Evolutionary conservation across 208 protist genomes (phyloP).

Genomic region (Trypanosoma theileri): DNA sequence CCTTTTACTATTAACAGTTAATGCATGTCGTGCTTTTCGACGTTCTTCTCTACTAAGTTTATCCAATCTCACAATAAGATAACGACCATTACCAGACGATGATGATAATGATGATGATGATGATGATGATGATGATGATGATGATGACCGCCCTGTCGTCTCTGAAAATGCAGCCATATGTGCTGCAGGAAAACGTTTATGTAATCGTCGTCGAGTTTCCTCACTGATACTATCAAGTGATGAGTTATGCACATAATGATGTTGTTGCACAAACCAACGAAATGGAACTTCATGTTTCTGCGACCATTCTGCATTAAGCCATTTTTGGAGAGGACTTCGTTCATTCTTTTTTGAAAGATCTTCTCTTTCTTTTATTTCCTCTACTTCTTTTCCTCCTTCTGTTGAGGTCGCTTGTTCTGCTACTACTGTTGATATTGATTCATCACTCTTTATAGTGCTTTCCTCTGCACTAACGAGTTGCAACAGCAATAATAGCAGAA

Average conservation of each 20-base stretch:
- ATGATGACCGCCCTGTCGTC: background rate
- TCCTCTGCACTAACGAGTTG: no score
- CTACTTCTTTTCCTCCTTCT: background rate
- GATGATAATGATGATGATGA: background rate
- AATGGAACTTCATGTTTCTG: slow-evolving; percentile 21
- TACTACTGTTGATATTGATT: no score
- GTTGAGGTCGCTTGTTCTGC: no score
- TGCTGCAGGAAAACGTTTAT: background rate
- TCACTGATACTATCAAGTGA: background rate
- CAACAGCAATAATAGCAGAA: no score
- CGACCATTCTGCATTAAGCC: slow-evolving; percentile 18
- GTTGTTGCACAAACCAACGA: slow-evolving; percentile 27
- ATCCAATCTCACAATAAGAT: slow-evolving; percentile 23
- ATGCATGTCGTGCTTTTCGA: slow-evolving; percentile 1
- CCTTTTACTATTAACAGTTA: slow-evolving; percentile 1
- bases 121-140: background rate
- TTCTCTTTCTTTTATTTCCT: background rate
- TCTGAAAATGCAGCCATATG: background rate
- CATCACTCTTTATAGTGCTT: no score
- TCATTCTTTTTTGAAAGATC: background rate
- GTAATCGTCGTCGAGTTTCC: background rate
- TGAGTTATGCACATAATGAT: slow-evolving; percentile 3
- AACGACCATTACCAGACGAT: slow-evolving; percentile 15
- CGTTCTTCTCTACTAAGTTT: slow-evolving; percentile 17
- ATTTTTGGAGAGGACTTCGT: slow-evolving; percentile 25